A percentile compares a stretch with the other conserved stretches of the same genome.
These are phyloP conservation scores for Russula lepida DNA, from an alignment of 768 basidiomycete species.

Conservation along the genomic window DNA sequence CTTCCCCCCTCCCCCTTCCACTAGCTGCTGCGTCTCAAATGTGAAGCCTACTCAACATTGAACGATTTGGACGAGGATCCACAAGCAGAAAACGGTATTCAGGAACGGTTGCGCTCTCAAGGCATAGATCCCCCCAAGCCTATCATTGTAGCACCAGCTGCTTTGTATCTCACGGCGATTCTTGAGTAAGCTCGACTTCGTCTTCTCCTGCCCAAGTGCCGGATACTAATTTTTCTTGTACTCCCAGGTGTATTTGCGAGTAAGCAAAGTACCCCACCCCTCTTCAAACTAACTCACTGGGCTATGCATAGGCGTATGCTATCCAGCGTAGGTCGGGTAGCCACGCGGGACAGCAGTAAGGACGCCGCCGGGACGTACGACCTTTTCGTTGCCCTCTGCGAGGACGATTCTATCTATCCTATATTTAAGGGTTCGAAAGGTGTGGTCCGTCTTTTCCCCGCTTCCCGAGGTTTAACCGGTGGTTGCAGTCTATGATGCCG, in stretches of 20 bases:
- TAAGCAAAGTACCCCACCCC: constrained; percentile 33
- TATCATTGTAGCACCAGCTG: constrained; percentile 63
- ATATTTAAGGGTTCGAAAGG: constrained; percentile 85
- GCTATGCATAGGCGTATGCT: constrained; percentile 60
- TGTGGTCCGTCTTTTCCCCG: constrained; percentile 28
- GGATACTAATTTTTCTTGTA: constrained; percentile 19
- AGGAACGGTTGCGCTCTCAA: constrained; percentile 45
- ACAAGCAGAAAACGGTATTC: constrained; percentile 50
- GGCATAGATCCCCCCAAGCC: constrained; percentile 38
- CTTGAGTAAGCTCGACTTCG: constrained; percentile 61
- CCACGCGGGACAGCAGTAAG: constrained; percentile 77
- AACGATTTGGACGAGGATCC: constrained; percentile 75
- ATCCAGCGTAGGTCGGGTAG: constrained; percentile 75
- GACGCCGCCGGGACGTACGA: constrained; percentile 70
- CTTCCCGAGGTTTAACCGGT: not conserved
- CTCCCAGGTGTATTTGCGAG: constrained; percentile 76
- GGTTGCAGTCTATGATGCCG: constrained; percentile 34
- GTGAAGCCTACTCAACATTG: constrained; percentile 80
- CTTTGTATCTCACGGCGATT: constrained; percentile 86
- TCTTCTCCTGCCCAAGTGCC: not conserved
- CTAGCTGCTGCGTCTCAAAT: constrained; percentile 74
- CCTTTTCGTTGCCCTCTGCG: constrained; percentile 80
- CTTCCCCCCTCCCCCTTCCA: constrained; percentile 9
- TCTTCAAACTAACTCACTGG: constrained; percentile 10
- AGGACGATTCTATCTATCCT: constrained; percentile 80